Evolutionary conservation across 169 alveolate species (phyloP), one percentile per base, ranked within the genome.

Genomic region (Cryptosporidium ubiquitum): DNA sequence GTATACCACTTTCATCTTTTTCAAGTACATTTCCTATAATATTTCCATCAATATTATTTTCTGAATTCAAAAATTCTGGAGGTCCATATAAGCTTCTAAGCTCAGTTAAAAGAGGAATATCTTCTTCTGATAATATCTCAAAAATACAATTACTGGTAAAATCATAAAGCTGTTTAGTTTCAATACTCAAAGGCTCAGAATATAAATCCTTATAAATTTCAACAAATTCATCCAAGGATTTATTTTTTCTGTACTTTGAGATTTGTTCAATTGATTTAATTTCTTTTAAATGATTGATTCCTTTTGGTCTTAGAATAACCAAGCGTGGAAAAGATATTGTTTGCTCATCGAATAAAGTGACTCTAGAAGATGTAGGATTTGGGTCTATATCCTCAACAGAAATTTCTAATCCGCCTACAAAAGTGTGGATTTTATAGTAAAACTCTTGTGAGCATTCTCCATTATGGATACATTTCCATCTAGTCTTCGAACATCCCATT

Each of bases 391-490:
- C 61, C 40, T 61, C 89, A 5, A 79, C 60, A 26, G 68, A 35
- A n/a, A 79, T 79, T 26, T 79, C 89, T 12, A 79, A 33, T 26
- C 75, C 89, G 2, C 89, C 89, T 7, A 52, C 64, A 61, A 79
- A 79, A 12, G 89, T 79, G n/a, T 79, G 89, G 40, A 79, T 64
- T 39, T 49, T 79, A 79, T 57, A 79, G 26, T 60, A 60, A 33
- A 79, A 79, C 73, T 58, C 73, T n/a, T 39, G 40, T 29, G 89
- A 79, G 33, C 73, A 61, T 26, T 39, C 58, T 33, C 89, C 89
- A 47, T 64, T 79, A 64, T 79, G 89, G 52, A 58, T 31, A 61
- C 89, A 79, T 64, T 64, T 61, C 89, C 89, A 79, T 31, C 35
- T 47, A 33, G 71, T 64, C 49, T 64, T 64, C 26, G 31, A 64